Conservation (phyloP, 2,329 filamentous ascomycete species). For the Pezicula carpinea region DNA sequence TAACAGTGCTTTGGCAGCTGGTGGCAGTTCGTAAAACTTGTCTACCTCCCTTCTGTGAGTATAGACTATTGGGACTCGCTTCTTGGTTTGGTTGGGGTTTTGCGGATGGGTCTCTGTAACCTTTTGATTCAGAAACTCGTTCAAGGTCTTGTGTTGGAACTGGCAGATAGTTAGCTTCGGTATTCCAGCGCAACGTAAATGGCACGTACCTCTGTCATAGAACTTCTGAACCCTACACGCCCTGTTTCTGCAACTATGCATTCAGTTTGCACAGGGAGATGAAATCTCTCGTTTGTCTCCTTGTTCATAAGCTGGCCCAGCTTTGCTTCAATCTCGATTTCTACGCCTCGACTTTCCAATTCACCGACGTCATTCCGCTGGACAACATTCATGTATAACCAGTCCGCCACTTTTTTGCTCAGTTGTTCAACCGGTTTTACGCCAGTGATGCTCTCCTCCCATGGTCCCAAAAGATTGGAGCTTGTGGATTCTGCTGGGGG, state of each 20-base stretch:
- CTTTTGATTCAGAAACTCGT: constrained; percentile 74
- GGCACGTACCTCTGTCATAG: constrained; percentile 78
- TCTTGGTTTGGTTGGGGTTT: constrained; percentile 33
- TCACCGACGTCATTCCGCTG: constrained; percentile 61
- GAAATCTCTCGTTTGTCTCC: constrained; percentile 64
- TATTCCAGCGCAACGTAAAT: background rate
- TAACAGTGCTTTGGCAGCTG: constrained; percentile 52
- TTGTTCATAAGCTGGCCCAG: constrained; percentile 76
- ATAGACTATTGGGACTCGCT: constrained; percentile 67
- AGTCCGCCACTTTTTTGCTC: constrained; percentile 73
- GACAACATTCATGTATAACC: constrained; percentile 69
- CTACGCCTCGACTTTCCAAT: constrained; percentile 58
- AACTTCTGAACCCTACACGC: constrained; percentile 72
- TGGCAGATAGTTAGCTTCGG: constrained; percentile 31
- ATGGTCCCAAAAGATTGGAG: constrained; percentile 41
- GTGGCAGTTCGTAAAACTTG: constrained; percentile 73
- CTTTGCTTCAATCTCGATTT: constrained; percentile 93
- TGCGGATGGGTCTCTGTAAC: constrained; percentile 55
- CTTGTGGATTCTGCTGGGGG: constrained; percentile 11
- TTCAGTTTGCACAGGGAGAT: constrained; percentile 64
- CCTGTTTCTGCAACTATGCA: constrained; percentile 60
- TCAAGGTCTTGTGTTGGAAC: constrained; percentile 77
- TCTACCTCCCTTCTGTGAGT: constrained; percentile 79
- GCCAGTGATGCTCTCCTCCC: constrained; percentile 66
- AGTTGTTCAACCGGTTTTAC: constrained; percentile 69